Base-by-base conservation (phyloP, 169 alveolate genomes). In the Babesia bovis region DNA sequence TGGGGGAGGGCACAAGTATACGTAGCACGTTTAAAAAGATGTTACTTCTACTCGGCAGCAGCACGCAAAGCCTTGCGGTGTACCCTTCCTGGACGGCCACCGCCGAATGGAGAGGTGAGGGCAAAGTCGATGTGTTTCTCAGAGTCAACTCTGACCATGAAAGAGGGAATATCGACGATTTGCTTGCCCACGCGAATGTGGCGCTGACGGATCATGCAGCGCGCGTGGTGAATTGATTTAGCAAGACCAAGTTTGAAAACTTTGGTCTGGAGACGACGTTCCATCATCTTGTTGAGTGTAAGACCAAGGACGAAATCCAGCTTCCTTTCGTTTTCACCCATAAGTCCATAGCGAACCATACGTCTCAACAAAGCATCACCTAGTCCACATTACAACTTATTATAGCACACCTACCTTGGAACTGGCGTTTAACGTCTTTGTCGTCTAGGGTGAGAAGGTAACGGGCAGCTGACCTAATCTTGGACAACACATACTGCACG, bases 381-480 rank as follows among this genome's bases (percentile, higher is more conserved):
- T 78, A 55, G 9, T 5, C 3, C 0, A 38, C 6, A 5, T 3
- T 97, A 70, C 59, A 4, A 65, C 81, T 23, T 42, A 28, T 19
- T 30, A 81, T 79, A 96, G 21, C 26, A 23, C 45, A n/a, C 58
- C 7, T 78, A 78, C 87, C 99, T 85, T 97, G 99, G 90, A 97
- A 97, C 45, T 96, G 85, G 60, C 99, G 92, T 72, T 94, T 94
- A 44, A 96, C 94, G 82, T 96, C 98, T 85, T 93, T 94, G 73
- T 93, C 98, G 38, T 98, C 99, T 57, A 97, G 93, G 74, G 99
- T 97, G 77, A 98, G 94, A 71, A 98, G 93, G 83, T 96, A 96
- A 86, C 99, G 96, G 33, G 99, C 99, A 36, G 99, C 99, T 36
- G 99, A 94, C 82, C 99, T 96, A 81, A 98, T 96, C 91, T 97